Conservation (phyloP, 2,329 filamentous ascomycete genomes). For the Tolypocladium nubicola region DNA sequence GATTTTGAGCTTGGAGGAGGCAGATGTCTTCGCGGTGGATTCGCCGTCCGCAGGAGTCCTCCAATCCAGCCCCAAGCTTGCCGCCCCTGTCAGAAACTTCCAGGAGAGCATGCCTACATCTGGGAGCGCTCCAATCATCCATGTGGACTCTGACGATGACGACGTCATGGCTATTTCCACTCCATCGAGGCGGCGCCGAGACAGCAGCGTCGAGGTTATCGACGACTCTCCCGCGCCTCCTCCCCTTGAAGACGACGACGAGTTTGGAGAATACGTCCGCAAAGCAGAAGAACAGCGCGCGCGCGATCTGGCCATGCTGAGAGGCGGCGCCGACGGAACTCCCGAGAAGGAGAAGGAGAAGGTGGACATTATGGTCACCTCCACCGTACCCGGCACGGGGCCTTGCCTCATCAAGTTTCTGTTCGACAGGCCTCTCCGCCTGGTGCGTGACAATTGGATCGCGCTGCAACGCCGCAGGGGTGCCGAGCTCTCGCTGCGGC, state of each 20-base stretch:
- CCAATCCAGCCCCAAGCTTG: slow-evolving; percentile 4
- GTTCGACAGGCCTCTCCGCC: slow-evolving; percentile 54
- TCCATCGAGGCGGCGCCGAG: slow-evolving; percentile 2
- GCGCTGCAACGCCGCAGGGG: slow-evolving; percentile 40
- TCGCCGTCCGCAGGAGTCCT: slow-evolving; percentile 12
- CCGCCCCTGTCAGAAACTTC: slow-evolving; percentile 1
- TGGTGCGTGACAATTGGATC: slow-evolving; percentile 63
- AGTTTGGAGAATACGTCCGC: slow-evolving; percentile 34
- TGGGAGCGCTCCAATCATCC: slow-evolving; percentile 12
- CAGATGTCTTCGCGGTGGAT: slow-evolving; percentile 7
- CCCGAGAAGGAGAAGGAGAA: slow-evolving; percentile 14
- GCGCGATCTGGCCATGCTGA: slow-evolving; percentile 12
- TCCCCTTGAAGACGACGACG: slow-evolving; percentile 25
- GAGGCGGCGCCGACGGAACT: slow-evolving; percentile 5
- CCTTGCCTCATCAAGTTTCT: slow-evolving; percentile 50
- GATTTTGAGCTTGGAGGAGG: slow-evolving; percentile 6
- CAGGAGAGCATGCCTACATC: background rate
- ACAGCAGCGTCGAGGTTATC: slow-evolving; percentile 13
- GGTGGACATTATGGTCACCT: slow-evolving; percentile 40
- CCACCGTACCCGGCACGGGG: slow-evolving; percentile 49
- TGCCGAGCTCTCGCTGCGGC: slow-evolving; percentile 22
- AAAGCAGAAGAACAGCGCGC: slow-evolving; percentile 25
- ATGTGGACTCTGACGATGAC: slow-evolving; percentile 21
- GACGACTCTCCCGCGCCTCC: slow-evolving; percentile 9
- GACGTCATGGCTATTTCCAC: background rate